Conservation (phyloP, 495 filamentous ascomycete species). For the Podospora australis region DNA sequence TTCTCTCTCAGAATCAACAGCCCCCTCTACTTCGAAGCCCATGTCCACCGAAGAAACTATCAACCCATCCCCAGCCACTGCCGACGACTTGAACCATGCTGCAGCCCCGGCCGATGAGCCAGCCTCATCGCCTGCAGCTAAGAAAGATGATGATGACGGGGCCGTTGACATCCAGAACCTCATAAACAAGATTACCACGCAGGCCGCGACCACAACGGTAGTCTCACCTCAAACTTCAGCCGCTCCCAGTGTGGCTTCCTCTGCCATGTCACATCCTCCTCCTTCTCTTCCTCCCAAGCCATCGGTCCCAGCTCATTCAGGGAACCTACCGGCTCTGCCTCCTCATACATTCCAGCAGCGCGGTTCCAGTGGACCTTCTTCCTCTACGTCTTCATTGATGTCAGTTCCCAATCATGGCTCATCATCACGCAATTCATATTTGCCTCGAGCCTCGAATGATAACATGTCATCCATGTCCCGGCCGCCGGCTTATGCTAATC, state of each 20-base stretch:
- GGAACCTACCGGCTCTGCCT: conserved; percentile 28
- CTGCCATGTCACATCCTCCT: conserved; percentile 38
- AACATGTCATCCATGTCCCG: too few species aligned
- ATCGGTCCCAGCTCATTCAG: conserved; percentile 23
- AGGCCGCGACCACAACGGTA: conserved; percentile 27
- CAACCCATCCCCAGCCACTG: background rate
- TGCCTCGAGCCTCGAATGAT: too few species aligned
- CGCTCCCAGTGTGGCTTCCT: conserved; percentile 23
- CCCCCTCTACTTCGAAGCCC: too few species aligned
- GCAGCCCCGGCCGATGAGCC: conserved; percentile 22
- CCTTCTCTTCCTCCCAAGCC: conserved; percentile 49
- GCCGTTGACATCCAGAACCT: conserved; percentile 44
- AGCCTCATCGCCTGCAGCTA: too few species aligned
- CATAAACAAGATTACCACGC: conserved; percentile 45
- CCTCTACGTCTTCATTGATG: too few species aligned
- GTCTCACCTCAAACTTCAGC: too few species aligned
- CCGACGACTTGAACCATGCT: conserved; percentile 7
- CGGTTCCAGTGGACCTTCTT: conserved; percentile 9
- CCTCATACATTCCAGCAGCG: conserved; percentile 30
- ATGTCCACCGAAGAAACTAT: background rate
- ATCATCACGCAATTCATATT: too few species aligned
- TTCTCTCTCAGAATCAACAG: too few species aligned
- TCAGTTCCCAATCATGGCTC: too few species aligned
- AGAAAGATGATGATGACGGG: conserved; percentile 30
- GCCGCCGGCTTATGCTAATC: conserved; percentile 38